Percentiles rank a stretch among this genome's conserved stretches.
Evolutionary conservation across 805 yeast genomes (phyloP).

Genomic region (Yamadazyma insecticola): DNA sequence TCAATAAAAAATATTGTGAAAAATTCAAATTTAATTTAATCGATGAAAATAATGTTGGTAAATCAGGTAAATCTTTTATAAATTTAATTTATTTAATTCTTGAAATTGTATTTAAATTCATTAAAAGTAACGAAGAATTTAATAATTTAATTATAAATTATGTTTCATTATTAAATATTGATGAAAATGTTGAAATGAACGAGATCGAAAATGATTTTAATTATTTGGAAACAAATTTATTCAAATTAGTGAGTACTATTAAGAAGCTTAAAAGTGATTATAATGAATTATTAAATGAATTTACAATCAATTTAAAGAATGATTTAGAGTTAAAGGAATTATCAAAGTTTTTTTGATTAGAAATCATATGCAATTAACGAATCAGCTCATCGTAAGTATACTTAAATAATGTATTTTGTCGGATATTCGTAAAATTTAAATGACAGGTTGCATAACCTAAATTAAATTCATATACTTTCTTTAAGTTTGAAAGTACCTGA

Average conservation of each 20-base stretch:
- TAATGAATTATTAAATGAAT: constrained; percentile 44
- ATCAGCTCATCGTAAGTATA: too few relatives aligned
- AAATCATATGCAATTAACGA: too few relatives aligned
- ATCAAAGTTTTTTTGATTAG: constrained; percentile 10
- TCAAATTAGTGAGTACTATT: constrained; percentile 36
- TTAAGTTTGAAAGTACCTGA: too few relatives aligned
- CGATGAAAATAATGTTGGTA: constrained; percentile 26
- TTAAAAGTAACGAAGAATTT: constrained; percentile 32
- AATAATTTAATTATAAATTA: constrained; percentile 23
- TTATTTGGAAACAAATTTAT: constrained; percentile 22
- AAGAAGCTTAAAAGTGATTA: constrained; percentile 40
- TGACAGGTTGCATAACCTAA: too few relatives aligned
- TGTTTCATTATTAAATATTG: constrained; percentile 23
- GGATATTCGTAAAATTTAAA: too few relatives aligned
- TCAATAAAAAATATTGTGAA: constrained; percentile 28
- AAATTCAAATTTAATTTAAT: constrained; percentile 28
- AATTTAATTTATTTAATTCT: constrained; percentile 28
- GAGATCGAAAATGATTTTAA: constrained; percentile 26
- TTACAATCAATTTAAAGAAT: too few relatives aligned
- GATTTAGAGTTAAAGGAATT: constrained; percentile 50
- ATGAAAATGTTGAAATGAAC: constrained; percentile 10
- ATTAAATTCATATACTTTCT: too few relatives aligned
- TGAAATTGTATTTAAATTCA: constrained; percentile 27
- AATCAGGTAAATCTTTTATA: constrained; percentile 25
- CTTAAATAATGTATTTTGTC: too few relatives aligned